Evolutionary conservation across 768 basidiomycete species (phyloP).

Genomic region (Amanita molliuscula): DNA sequence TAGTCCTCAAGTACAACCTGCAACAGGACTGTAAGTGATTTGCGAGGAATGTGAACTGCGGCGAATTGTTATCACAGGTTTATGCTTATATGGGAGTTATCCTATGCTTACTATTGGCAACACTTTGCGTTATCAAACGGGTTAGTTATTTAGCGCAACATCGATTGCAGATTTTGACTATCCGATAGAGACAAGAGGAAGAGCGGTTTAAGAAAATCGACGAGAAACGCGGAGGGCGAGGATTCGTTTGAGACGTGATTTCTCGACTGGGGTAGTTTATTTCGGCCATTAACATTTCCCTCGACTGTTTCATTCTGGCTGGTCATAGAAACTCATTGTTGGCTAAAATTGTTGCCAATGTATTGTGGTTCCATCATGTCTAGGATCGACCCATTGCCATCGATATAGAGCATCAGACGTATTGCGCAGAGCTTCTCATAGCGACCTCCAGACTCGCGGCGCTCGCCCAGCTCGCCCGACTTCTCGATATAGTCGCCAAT

Average conservation of each 20-base stretch:
- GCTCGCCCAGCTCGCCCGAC: too few relatives aligned
- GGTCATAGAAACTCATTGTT: not conserved
- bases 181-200: slow-evolving; percentile 56
- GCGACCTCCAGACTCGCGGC: too few relatives aligned
- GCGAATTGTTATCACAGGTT: slow-evolving; percentile 24
- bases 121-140: slow-evolving; percentile 81
- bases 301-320: not conserved
- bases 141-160: slow-evolving; percentile 20
- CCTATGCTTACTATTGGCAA: slow-evolving; percentile 63
- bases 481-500: too few relatives aligned
- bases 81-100: slow-evolving; percentile 84
- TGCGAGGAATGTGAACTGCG: slow-evolving; percentile 5
- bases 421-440: too few relatives aligned
- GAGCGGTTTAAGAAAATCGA: slow-evolving; percentile 88
- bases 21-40: slow-evolving; percentile 31
- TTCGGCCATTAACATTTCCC: not conserved
- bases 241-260: slow-evolving; percentile 56
- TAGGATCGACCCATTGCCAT: too few relatives aligned
- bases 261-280: not conserved
- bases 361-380: too few relatives aligned
- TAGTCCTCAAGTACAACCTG: not conserved
- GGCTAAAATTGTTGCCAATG: not conserved
- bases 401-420: too few relatives aligned
- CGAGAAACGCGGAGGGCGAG: slow-evolving; percentile 75
- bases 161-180: slow-evolving; percentile 1